Evolutionary conservation across 306 rosid species (phyloP).

Genomic region (Alnus rubra): DNA sequence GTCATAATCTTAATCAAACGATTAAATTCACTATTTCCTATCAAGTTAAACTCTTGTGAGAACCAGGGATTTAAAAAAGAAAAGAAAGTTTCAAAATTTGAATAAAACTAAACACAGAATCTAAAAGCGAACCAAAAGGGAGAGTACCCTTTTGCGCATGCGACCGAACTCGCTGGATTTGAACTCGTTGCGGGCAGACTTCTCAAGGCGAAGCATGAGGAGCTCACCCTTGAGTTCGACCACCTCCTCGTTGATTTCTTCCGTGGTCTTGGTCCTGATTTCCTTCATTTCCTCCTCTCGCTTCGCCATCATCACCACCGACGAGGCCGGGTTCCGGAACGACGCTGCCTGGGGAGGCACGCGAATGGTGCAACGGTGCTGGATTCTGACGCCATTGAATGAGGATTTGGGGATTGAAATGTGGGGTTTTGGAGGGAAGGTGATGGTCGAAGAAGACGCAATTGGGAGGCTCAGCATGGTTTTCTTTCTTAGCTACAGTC

Average conservation of each 20-base stretch:
- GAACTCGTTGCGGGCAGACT: slow-evolving; percentile 79
- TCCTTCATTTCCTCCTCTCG: slow-evolving; percentile 75
- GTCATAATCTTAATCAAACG: too few species aligned
- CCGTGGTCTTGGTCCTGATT: slow-evolving; percentile 58
- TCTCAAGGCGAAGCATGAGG: slow-evolving; percentile 81
- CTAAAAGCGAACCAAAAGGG: background rate
- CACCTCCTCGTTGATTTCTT: slow-evolving; percentile 83
- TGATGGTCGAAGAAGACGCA: slow-evolving; percentile 42
- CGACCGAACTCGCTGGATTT: slow-evolving; percentile 78
- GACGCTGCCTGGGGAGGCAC: slow-evolving; percentile 28
- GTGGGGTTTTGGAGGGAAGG: slow-evolving; percentile 33
- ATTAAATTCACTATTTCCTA: too few species aligned
- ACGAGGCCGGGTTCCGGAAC: slow-evolving; percentile 29
- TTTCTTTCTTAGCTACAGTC: background rate
- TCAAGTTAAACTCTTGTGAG: too few species aligned
- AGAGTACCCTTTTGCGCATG: slow-evolving; percentile 84
- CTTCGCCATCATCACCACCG: slow-evolving; percentile 84
- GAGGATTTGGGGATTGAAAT: slow-evolving; percentile 39
- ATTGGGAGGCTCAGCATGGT: slow-evolving; percentile 49
- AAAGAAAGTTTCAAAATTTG: background rate
- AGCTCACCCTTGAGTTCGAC: slow-evolving; percentile 91
- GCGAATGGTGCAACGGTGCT: slow-evolving; percentile 35
- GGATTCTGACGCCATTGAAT: slow-evolving; percentile 46
- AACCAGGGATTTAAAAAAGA: background rate
- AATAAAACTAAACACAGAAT: background rate